Conservation (phyloP, 1,284 basidiomycete genomes). For the Austroboletus niveus region DNA sequence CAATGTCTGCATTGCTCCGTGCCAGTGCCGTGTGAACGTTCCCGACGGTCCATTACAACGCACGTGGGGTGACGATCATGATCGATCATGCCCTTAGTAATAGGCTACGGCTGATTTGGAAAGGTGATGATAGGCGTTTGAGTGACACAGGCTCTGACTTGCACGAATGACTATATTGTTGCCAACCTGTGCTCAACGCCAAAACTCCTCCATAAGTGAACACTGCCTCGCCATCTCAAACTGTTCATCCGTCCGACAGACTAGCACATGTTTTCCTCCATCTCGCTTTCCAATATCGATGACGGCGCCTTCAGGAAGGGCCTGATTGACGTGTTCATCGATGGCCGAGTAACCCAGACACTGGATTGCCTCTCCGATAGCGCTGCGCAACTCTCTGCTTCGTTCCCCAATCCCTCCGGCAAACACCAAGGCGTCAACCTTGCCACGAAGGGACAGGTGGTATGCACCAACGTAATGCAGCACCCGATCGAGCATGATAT, state of each 20-base stretch:
- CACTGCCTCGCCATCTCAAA: slow-evolving; percentile 68
- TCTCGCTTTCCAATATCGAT: slow-evolving; percentile 43
- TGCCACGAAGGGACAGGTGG: slow-evolving; percentile 63
- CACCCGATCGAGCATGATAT: slow-evolving; percentile 74
- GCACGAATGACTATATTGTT: too few relatives aligned
- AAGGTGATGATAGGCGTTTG: too few relatives aligned
- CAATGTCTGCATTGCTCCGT: too few relatives aligned
- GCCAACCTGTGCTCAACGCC: slow-evolving; percentile 5
- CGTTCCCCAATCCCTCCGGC: slow-evolving; percentile 85
- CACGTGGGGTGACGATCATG: too few relatives aligned
- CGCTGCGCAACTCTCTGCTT: slow-evolving; percentile 56
- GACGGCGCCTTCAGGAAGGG: slow-evolving; percentile 36
- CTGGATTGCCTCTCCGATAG: slow-evolving; percentile 49
- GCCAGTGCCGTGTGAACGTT: too few relatives aligned
- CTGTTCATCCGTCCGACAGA: slow-evolving; percentile 69
- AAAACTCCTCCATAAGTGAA: slow-evolving; percentile 20
- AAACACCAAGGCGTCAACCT: slow-evolving; percentile 80
- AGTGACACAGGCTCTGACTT: too few relatives aligned
- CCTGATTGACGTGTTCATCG: slow-evolving; percentile 39
- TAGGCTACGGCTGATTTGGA: too few relatives aligned
- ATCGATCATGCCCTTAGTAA: too few relatives aligned
- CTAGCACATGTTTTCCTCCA: slow-evolving; percentile 42
- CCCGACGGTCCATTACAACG: too few relatives aligned
- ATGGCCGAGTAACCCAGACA: slow-evolving; percentile 67
- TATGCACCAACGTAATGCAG: slow-evolving; percentile 72